These are phyloP conservation scores for Sarocladiaceae sp. DNA, from an alignment of 2,329 filamentous ascomycete species.

Conservation along the genomic window DNA sequence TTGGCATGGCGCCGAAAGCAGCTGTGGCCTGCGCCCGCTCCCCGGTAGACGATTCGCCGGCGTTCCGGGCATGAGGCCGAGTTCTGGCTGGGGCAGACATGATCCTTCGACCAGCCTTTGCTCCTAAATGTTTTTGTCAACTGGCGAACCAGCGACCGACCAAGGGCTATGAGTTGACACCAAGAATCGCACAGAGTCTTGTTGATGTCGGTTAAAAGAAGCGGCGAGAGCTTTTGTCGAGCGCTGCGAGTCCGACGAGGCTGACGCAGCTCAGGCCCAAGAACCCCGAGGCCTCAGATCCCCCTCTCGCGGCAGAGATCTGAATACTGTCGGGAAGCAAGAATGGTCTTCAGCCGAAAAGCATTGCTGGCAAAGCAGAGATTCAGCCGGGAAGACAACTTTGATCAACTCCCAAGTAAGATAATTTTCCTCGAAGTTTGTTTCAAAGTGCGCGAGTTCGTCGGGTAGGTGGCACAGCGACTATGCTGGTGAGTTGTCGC, in stretches of 20 bases:
- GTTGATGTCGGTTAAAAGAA: too few relatives aligned
- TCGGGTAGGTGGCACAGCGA: background rate
- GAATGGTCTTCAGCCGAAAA: conserved; percentile 1
- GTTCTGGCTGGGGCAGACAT: background rate
- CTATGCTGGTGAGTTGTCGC: background rate
- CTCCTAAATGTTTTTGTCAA: background rate
- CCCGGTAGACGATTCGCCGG: background rate
- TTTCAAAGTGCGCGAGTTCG: background rate
- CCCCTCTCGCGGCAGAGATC: conserved; percentile 8
- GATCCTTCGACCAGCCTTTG: too few relatives aligned
- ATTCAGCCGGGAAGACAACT: background rate
- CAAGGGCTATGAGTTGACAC: background rate
- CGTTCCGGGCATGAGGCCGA: background rate
- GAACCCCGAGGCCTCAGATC: conserved; percentile 6
- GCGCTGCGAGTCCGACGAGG: background rate
- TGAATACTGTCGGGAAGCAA: background rate
- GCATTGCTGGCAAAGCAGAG: conserved; percentile 2
- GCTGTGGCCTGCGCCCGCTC: background rate
- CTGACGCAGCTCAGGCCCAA: conserved; percentile 1
- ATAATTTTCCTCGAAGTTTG: background rate
- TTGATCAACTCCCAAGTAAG: background rate
- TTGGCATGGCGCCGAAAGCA: conserved; percentile 45
- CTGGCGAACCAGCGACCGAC: conserved; percentile 9
- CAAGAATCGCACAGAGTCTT: too few relatives aligned
- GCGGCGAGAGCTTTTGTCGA: background rate